Base-by-base conservation (phyloP, 768 basidiomycete species). In the Rhizopogon vulgaris region DNA sequence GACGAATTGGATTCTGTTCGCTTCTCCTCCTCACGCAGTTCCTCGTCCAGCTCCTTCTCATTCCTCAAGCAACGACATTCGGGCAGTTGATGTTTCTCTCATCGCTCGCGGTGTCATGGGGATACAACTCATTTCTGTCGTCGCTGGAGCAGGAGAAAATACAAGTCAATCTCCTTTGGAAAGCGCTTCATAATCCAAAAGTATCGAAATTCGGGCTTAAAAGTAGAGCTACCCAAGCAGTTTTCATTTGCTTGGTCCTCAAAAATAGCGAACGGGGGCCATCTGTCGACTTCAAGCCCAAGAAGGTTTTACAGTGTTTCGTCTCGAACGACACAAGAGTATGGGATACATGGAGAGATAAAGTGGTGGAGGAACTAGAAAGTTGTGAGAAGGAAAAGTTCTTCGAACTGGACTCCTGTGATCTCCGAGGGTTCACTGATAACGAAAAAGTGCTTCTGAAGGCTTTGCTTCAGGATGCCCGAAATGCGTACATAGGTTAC, bases 111-210 rank as follows among this genome's bases (percentile, higher is more conserved):
- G 61, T 66, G 6, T 72, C 70, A 1, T 71, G 70, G 70, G 51
- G 24, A 2, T 70, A 72, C 47, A 71, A 72, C 34, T 62, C 66
- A 1, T 71, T 62, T 43, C 60, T 71, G 17, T 68, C 69, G 9
- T 66, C 64, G 0, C 56, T 78, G 61, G 73, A 77, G 50, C 63
- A 65, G 38, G 61, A 66, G 43, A 66, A 51, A 18, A 62, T 68
- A 12, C 65, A 66, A 36, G 54, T 45, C 9, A 40, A 57, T 0
- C 32, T 66, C 14, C 46, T 65, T 25, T 52, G 60, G 48, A 43
- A 53, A 22, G 48, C 41, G 14, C 53, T 65, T 1, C 56, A 53
- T 0, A 49, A 25, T 9, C 64, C 59, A 1, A 27, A 4, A 34
- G 43, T 63, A 52, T 49, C 17, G 5, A 67, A 58, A 49, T 65